Base-by-base conservation (phyloP, 768 basidiomycete species). In the Termitomyces sp. region DNA sequence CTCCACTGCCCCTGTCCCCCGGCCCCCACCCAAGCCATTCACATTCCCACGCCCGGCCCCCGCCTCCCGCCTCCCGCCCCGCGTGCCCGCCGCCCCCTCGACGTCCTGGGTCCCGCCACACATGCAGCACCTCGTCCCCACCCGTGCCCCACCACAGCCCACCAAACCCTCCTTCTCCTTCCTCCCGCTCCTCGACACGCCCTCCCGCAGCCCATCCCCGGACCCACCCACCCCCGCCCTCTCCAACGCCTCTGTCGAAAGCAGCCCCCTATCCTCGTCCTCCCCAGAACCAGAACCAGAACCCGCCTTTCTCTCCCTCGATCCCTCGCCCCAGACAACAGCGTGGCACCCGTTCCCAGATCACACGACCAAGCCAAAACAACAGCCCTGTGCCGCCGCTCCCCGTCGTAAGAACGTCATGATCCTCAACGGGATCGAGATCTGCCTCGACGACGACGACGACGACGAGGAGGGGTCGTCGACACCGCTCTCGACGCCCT, bases 151-250 rank as follows among this genome's bases (percentile, higher is more conserved):
- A 0, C 60, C 65, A 8, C 62, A 56, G 42, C 65, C 68, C n/a
- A 53, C 36, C 36, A 72, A 70, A 50, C 70, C 74, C 0, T 56
- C 53, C 4, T 76, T 76, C 49, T 56, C 71, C 1, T 76, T 74
- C 57, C 46, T 77, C 32, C 76, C 75, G 0, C 64, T 77, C 18
- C 64, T 77, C 24, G 72, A 76, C 44, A 69, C 74, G 1, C 68
- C 9, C 63, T 63, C 18, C 59, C 51, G 14, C 36, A 49, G 58
- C n/a, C 52, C 62, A 2, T 65, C 69, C 2, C 65, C 68, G 3
- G 56, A 61, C 57, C 71, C 73, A 0, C 71, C 73, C 0, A 76
- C 73, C 0, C 74, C 74, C 0, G 66, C 75, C 0, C 64, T 74
- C 9, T 71, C 74, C 2, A 66, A 74, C 56, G 71, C 74, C 3